Evolutionary conservation across 306 rosid species (phyloP).

Genomic region (Mucuna pruriens): DNA sequence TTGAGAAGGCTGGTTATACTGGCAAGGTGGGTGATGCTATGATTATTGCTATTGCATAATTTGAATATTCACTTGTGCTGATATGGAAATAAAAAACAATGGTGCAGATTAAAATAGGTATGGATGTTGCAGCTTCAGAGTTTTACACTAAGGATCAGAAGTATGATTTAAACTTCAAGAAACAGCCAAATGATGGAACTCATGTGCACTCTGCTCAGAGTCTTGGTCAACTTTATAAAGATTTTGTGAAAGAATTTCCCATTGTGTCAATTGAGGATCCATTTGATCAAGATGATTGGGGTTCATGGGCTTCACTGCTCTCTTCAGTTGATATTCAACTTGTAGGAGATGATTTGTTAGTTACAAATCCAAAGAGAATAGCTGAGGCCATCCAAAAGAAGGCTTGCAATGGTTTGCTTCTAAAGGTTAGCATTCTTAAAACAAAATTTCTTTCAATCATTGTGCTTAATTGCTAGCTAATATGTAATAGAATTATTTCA

Average conservation of each 20-base stretch:
- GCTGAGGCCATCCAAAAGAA: slow-evolving; percentile 84
- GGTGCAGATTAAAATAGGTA: slow-evolving; percentile 95
- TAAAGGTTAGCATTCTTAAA: slow-evolving; percentile 62
- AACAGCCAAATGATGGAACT: slow-evolving; percentile 90
- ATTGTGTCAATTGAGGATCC: slow-evolving; percentile 99
- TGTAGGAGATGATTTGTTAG: slow-evolving; percentile 97
- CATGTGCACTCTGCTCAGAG: slow-evolving; percentile 78
- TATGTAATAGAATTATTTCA: neutral
- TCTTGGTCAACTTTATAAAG: slow-evolving; percentile 78
- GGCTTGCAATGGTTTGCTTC: slow-evolving; percentile 95
- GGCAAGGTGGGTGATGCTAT: slow-evolving; percentile 70
- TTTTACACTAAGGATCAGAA: slow-evolving; percentile 81
- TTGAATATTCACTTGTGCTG: slow-evolving; percentile 22
- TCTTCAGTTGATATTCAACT: slow-evolving; percentile 92
- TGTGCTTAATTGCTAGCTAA: neutral
- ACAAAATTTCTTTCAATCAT: neutral
- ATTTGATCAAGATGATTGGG: slow-evolving; percentile 99
- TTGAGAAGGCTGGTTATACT: slow-evolving; percentile 96
- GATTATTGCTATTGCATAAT: slow-evolving; percentile 10
- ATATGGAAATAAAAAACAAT: slow-evolving; percentile 26
- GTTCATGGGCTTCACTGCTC: slow-evolving; percentile 87
- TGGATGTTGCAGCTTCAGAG: slow-evolving; percentile 99
- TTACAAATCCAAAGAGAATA: slow-evolving; percentile 93
- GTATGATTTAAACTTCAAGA: slow-evolving; percentile 93
- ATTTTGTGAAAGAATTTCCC: slow-evolving; percentile 87